Conservation (phyloP, 495 filamentous ascomycete species). For the Penicillium maclennaniae region DNA sequence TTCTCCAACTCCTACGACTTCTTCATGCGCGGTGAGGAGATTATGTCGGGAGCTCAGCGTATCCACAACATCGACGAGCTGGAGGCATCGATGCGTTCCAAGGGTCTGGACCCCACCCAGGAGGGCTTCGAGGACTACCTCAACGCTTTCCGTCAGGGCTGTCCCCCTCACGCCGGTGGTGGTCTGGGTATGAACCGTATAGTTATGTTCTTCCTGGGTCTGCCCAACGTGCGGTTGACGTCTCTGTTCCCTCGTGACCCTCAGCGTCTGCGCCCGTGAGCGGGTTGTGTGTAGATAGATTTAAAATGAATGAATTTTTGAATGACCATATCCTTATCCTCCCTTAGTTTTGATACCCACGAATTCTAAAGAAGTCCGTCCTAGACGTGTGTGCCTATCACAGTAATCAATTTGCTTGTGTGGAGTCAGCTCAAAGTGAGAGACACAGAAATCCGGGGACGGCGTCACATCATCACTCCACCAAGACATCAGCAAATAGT, state of each 20-base stretch:
- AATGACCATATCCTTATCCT: not conserved
- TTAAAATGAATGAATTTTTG: slow-evolving; percentile 17
- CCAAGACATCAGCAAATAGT: not conserved
- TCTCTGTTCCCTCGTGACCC: slow-evolving; percentile 81
- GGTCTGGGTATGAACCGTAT: slow-evolving; percentile 86
- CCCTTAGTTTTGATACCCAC: too few species aligned
- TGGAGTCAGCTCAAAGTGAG: not conserved
- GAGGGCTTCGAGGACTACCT: slow-evolving; percentile 82
- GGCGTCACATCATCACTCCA: not conserved
- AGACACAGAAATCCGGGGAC: not conserved
- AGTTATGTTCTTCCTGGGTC: slow-evolving; percentile 79
- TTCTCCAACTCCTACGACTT: slow-evolving; percentile 88
- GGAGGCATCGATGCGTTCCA: slow-evolving; percentile 60
- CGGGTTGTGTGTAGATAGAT: slow-evolving; percentile 15
- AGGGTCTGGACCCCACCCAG: slow-evolving; percentile 69
- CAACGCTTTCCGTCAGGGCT: slow-evolving; percentile 73
- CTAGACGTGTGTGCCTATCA: too few species aligned
- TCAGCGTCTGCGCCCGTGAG: slow-evolving; percentile 70
- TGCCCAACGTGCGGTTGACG: slow-evolving; percentile 77
- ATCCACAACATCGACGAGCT: slow-evolving; percentile 71
- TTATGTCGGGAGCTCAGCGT: slow-evolving; percentile 83
- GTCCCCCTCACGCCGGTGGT: slow-evolving; percentile 79
- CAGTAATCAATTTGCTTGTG: not conserved
- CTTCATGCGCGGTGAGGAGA: slow-evolving; percentile 91
- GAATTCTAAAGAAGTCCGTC: too few species aligned